Conservation (phyloP, 148 eudicot genomes). For the Polygonum maritimum region DNA sequence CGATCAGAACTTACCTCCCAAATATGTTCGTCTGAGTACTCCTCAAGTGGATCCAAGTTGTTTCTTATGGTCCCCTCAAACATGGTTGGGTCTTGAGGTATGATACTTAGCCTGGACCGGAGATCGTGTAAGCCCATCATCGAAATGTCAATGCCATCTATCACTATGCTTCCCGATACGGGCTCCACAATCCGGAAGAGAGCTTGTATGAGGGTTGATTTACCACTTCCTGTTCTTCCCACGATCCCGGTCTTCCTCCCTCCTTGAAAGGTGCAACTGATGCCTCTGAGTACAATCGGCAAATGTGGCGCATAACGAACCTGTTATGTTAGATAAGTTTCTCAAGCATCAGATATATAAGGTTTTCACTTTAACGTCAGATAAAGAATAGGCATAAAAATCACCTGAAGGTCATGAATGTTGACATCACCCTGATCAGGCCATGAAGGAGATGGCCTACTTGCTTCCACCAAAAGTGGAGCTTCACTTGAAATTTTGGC, state of each 20-base stretch:
- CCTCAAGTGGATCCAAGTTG: constrained; percentile 70
- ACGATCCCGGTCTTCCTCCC: constrained; percentile 63
- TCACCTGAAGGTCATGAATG: constrained; percentile 39
- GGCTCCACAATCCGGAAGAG: constrained; percentile 65
- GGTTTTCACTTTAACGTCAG: background rate
- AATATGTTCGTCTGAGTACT: constrained; percentile 57
- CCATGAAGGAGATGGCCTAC: constrained; percentile 35
- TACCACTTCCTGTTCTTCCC: constrained; percentile 77
- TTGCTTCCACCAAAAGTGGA: constrained; percentile 42
- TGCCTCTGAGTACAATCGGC: constrained; percentile 65
- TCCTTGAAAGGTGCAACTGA: constrained; percentile 57
- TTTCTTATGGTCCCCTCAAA: constrained; percentile 57
- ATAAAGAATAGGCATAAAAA: background rate
- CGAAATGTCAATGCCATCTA: constrained; percentile 46
- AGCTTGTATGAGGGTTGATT: constrained; percentile 67
- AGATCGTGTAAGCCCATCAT: constrained; percentile 60
- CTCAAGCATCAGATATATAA: background rate
- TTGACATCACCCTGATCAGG: constrained; percentile 42
- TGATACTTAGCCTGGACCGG: constrained; percentile 56
- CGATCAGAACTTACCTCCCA: constrained; percentile 39
- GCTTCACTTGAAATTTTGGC: constrained; percentile 39
- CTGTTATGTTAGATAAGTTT: constrained; percentile 15
- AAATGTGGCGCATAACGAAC: constrained; percentile 66
- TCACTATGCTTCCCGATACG: constrained; percentile 31
- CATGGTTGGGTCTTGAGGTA: constrained; percentile 77